Evolutionary conservation across 2,329 filamentous ascomycete genomes (phyloP).

Genomic region (Didymella exigua): DNA sequence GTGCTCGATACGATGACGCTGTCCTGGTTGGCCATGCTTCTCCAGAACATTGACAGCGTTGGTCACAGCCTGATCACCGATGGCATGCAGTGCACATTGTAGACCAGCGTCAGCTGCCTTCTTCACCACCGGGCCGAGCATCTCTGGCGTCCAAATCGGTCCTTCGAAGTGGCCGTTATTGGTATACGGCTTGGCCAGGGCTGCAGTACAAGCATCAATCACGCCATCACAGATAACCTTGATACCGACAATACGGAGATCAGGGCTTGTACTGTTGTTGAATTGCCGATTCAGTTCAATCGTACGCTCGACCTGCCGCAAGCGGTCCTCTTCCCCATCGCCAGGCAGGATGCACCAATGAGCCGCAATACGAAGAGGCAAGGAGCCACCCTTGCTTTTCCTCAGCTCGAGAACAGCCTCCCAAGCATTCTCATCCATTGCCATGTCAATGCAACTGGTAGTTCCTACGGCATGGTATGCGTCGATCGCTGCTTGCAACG

Average conservation of each 20-base stretch:
- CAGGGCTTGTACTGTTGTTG: constrained; percentile 53
- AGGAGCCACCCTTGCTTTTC: constrained; percentile 31
- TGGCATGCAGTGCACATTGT: constrained; percentile 69
- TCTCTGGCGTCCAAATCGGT: constrained; percentile 61
- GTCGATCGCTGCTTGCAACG: constrained; percentile 54
- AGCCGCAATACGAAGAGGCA: constrained; percentile 59
- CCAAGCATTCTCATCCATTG: constrained; percentile 63
- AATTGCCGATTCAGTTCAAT: constrained; percentile 55
- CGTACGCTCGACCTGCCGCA: constrained; percentile 59
- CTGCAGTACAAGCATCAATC: constrained; percentile 69
- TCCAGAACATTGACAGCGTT: constrained; percentile 64
- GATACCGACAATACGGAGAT: constrained; percentile 63
- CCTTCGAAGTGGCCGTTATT: constrained; percentile 53
- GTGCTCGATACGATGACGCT: constrained; percentile 68
- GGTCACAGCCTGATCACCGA: constrained; percentile 65
- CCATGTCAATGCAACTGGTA: constrained; percentile 64
- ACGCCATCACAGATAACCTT: constrained; percentile 71
- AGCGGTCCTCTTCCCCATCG: constrained; percentile 51
- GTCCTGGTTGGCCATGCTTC: constrained; percentile 48
- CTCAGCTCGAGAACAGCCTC: constrained; percentile 55
- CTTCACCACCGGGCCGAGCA: constrained; percentile 60
- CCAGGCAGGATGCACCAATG: constrained; percentile 62
- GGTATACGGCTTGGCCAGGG: constrained; percentile 63
- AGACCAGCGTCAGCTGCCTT: constrained; percentile 61
- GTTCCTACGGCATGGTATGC: constrained; percentile 59